These are phyloP conservation scores for Corchorus olitorius DNA, from an alignment of 345 rosid genomes.

Conservation along the genomic window DNA sequence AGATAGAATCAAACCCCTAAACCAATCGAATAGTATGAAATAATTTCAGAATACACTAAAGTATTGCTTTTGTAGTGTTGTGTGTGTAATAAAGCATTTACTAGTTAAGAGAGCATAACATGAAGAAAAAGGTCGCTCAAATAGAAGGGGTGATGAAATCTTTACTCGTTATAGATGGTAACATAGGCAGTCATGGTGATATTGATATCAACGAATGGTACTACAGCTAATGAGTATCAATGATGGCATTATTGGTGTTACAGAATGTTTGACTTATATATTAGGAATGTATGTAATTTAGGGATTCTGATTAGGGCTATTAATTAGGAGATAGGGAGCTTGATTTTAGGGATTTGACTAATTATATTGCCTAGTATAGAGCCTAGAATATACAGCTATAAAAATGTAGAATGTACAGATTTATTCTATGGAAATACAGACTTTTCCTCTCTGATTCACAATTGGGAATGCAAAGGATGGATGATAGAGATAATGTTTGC, in stretches of 20 bases:
- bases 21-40: conserved; percentile 2
- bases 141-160: not conserved
- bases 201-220: not conserved
- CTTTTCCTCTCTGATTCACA: too few species aligned
- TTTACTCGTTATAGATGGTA: not conserved
- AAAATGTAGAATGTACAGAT: too few species aligned
- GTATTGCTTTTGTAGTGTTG: not conserved
- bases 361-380: too few species aligned
- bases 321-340: too few species aligned
- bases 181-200: not conserved
- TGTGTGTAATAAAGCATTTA: not conserved
- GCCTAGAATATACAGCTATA: too few species aligned
- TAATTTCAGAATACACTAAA: not conserved
- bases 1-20: not conserved
- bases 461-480: not conserved
- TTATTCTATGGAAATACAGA: too few species aligned
- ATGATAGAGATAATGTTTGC: not conserved
- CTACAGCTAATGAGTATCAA: not conserved
- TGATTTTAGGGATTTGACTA: too few species aligned
- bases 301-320: too few species aligned
- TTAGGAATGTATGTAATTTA: too few species aligned
- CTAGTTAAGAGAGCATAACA: not conserved
- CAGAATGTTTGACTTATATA: too few species aligned
- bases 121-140: not conserved
- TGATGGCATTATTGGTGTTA: not conserved